Conservation (phyloP, 176 grass and related monocot species). For the Rhynchospora breviuscula region DNA sequence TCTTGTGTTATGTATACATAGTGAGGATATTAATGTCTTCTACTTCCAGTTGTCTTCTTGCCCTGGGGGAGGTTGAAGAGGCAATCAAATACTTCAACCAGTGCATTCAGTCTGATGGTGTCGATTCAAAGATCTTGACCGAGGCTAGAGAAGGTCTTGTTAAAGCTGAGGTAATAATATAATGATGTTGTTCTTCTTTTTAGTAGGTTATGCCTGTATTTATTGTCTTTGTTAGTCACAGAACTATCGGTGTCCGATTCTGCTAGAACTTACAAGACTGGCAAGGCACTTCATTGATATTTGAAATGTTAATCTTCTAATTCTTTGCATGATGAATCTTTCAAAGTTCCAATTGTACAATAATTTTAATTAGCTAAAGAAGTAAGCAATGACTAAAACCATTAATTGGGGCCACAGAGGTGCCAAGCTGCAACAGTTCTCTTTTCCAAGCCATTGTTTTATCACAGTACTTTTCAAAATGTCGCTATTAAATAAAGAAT, state of each 20-base stretch:
- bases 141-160: slow-evolving; percentile 83
- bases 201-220: background rate
- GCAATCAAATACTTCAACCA: slow-evolving; percentile 51
- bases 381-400: background rate
- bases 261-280: background rate
- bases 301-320: background rate
- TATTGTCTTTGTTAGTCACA: background rate
- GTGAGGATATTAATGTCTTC: slow-evolving; percentile 9
- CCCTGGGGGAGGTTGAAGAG: slow-evolving; percentile 79
- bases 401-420: background rate
- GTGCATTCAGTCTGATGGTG: slow-evolving; percentile 51
- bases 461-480: background rate
- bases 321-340: background rate
- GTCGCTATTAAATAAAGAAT: background rate
- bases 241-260: background rate
- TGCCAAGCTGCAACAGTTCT: background rate
- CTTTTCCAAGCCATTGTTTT: background rate
- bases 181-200: slow-evolving; percentile 15
- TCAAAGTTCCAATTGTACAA: background rate
- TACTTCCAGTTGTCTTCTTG: slow-evolving; percentile 67
- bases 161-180: slow-evolving; percentile 59
- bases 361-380: too few species aligned
- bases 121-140: slow-evolving; percentile 43
- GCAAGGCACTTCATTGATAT: background rate
- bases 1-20: background rate